phyloP scores from a whole-genome alignment of 2,329 filamentous ascomycete genomes.

The Xylariaceae sp. region DNA sequence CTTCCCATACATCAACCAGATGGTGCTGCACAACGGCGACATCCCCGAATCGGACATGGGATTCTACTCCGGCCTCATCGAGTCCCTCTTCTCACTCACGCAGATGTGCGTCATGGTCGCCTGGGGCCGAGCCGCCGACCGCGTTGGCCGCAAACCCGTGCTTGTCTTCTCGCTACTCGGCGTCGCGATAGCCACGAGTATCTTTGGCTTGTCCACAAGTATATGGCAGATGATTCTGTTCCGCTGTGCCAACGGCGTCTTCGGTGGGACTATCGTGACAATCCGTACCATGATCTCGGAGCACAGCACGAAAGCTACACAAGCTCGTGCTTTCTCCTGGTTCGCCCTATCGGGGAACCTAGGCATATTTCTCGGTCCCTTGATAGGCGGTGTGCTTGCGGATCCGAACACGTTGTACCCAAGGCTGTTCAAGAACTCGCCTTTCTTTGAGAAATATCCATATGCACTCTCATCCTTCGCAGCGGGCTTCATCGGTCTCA shows the following conservation, averaged over 20 bases:
- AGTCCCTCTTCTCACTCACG: constrained; percentile 67
- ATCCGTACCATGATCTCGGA: constrained; percentile 76
- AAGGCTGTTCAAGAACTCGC: constrained; percentile 47
- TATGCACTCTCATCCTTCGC: constrained; percentile 63
- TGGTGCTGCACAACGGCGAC: constrained; percentile 64
- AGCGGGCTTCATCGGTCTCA: constrained; percentile 50
- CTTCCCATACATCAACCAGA: constrained; percentile 75
- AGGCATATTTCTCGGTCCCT: constrained; percentile 68
- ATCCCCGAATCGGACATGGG: constrained; percentile 65
- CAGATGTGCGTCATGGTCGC: constrained; percentile 75
- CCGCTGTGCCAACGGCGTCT: constrained; percentile 67
- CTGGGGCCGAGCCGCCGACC: constrained; percentile 68
- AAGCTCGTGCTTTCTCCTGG: constrained; percentile 70
- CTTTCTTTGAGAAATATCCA: constrained; percentile 61
- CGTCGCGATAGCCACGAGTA: constrained; percentile 53
- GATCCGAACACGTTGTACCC: constrained; percentile 64
- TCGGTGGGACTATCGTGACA: constrained; percentile 70
- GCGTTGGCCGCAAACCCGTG: constrained; percentile 67
- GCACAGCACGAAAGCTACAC: constrained; percentile 63
- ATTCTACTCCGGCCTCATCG: constrained; percentile 75
- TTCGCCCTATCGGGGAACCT: constrained; percentile 73
- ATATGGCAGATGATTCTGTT: constrained; percentile 74
- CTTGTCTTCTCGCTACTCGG: constrained; percentile 65
- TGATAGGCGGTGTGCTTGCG: constrained; percentile 66
- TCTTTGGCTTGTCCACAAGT: constrained; percentile 65